Conservation (phyloP, 225 moss, liverwort and hornwort species). For the Bryoerythrophyllum caledonicum region DNA sequence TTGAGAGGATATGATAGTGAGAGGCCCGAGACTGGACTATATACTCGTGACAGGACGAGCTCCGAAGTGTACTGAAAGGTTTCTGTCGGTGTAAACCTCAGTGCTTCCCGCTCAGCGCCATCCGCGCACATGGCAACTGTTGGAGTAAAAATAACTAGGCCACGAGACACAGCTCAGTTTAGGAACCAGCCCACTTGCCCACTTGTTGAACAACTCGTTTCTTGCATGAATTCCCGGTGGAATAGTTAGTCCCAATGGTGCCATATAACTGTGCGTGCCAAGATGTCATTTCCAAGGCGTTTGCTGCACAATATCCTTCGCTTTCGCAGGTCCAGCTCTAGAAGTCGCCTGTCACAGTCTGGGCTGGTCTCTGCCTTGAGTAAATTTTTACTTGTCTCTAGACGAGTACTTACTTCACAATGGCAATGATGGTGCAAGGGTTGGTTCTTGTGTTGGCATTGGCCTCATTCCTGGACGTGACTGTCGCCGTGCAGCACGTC, state of each 20-base stretch:
- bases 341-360: background rate
- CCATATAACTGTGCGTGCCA: background rate
- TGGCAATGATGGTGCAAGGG: background rate
- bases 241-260: background rate
- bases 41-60: background rate
- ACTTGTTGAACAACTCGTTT: background rate
- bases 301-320: background rate
- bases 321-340: background rate
- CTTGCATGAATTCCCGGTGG: background rate
- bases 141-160: background rate
- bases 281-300: background rate
- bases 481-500: conserved; percentile 22
- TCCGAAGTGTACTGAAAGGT: too few relatives aligned
- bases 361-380: background rate
- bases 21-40: background rate
- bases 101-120: too few relatives aligned
- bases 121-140: background rate
- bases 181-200: background rate
- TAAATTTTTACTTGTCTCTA: background rate
- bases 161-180: background rate
- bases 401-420: background rate
- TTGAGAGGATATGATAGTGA: background rate
- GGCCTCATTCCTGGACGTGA: background rate
- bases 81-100: background rate
- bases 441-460: conserved; percentile 6